These are phyloP conservation scores for Yamadazyma nakazawae DNA, from an alignment of 805 yeast genomes.

Conservation along the genomic window DNA sequence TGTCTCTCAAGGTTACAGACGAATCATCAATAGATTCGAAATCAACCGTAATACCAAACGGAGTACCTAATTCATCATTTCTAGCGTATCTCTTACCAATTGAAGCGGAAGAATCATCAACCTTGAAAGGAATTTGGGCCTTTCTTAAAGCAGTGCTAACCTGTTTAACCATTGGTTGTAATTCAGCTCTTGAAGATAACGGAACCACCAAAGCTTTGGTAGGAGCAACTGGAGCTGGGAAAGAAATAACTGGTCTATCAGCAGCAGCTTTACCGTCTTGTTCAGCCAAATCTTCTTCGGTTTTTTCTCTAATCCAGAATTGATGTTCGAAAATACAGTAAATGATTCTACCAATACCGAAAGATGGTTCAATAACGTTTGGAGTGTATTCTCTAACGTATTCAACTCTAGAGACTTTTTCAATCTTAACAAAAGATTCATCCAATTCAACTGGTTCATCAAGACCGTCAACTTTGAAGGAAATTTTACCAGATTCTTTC, in stretches of 20 bases:
- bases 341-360: slow-evolving; percentile 97
- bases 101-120: slow-evolving; percentile 95
- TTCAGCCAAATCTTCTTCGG: neutral
- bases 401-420: slow-evolving; percentile 74
- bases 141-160: slow-evolving; percentile 70
- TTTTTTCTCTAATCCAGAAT: slow-evolving; percentile 82
- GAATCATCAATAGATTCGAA: slow-evolving; percentile 87
- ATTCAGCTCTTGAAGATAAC: slow-evolving; percentile 75
- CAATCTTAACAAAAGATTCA: slow-evolving; percentile 66
- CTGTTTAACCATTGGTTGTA: slow-evolving; percentile 69
- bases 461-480: slow-evolving; percentile 64
- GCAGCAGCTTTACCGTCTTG: slow-evolving; percentile 50
- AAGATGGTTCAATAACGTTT: slow-evolving; percentile 97
- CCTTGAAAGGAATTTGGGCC: slow-evolving; percentile 87
- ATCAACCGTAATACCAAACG: slow-evolving; percentile 96
- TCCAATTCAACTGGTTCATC: slow-evolving; percentile 69
- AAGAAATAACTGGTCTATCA: slow-evolving; percentile 81
- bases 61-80: slow-evolving; percentile 98
- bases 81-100: slow-evolving; percentile 98
- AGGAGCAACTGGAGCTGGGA: slow-evolving; percentile 96
- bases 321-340: slow-evolving; percentile 91
- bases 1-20: slow-evolving; percentile 91
- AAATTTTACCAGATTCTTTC: slow-evolving; percentile 56
- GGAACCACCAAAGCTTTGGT: slow-evolving; percentile 96
- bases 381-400: slow-evolving; percentile 95